Evolutionary conservation across 2,329 filamentous ascomycete genomes (phyloP).

Genomic region (Calycina herbarum): DNA sequence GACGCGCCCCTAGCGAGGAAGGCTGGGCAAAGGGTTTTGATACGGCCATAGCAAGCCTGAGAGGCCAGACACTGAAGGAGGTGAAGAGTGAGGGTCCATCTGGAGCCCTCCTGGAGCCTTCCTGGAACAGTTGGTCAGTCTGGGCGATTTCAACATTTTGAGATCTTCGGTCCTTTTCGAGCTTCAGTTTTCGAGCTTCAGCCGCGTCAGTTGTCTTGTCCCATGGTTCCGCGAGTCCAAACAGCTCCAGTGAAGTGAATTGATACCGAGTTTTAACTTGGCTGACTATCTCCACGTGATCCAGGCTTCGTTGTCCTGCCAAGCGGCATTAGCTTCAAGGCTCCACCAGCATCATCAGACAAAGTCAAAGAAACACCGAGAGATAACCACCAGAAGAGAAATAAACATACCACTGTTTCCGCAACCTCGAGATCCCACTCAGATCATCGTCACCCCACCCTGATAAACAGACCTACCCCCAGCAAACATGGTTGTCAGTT

Average conservation of each 20-base stretch:
- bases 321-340: slow-evolving; percentile 1
- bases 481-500: slow-evolving; percentile 44
- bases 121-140: background rate
- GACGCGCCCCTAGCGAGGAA: background rate
- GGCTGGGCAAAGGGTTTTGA: background rate
- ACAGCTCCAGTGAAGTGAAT: no score
- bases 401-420: background rate
- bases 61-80: background rate
- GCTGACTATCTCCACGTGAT: background rate
- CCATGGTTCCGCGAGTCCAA: background rate
- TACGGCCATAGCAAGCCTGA: background rate
- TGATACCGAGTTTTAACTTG: no score
- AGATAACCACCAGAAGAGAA: background rate
- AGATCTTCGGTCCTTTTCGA: background rate
- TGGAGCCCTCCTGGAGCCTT: no score
- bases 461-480: background rate
- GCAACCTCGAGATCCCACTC: background rate
- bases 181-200: background rate
- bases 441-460: background rate
- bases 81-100: background rate
- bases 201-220: background rate
- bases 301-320: background rate
- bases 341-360: slow-evolving; percentile 1
- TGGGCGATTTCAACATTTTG: background rate
- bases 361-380: background rate